Percentiles rank a stretch among this genome's conserved stretches.
Evolutionary conservation across 176 grass and related monocot genomes (phyloP).

Genomic region (Saccharum officinarum): DNA sequence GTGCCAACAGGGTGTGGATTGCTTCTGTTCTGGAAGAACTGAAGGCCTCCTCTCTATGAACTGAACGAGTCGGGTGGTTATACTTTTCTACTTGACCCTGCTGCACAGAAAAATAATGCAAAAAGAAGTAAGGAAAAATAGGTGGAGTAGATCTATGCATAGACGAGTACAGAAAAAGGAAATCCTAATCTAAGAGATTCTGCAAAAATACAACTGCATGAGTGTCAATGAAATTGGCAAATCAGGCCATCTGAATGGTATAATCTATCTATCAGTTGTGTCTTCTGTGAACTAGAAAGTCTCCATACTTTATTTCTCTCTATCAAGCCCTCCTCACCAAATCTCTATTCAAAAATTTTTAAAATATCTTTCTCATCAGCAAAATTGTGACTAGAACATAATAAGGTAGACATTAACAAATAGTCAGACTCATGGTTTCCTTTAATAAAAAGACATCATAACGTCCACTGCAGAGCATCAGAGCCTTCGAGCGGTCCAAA

Average conservation of each 20-base stretch:
- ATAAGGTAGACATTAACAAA: background rate
- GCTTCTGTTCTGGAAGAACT: conserved; percentile 19
- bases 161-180: conserved; percentile 5
- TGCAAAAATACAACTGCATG: background rate
- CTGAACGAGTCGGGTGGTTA: conserved; percentile 7
- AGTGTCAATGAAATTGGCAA: background rate
- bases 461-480: background rate
- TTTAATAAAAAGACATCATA: background rate
- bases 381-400: too few species aligned
- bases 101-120: background rate
- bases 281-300: background rate
- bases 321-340: background rate
- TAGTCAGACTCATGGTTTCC: background rate
- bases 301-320: background rate
- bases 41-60: conserved; percentile 30
- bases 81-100: conserved; percentile 27
- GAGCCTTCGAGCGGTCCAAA: background rate
- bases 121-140: conserved; percentile 3
- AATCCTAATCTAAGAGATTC: conserved; percentile 3
- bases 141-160: background rate
- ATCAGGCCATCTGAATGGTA: conserved; percentile 1
- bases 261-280: background rate
- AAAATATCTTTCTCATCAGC: too few species aligned
- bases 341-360: background rate
- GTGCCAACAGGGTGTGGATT: background rate